Conservation (phyloP, 345 rosid species). For the Noccaea caerulescens region DNA sequence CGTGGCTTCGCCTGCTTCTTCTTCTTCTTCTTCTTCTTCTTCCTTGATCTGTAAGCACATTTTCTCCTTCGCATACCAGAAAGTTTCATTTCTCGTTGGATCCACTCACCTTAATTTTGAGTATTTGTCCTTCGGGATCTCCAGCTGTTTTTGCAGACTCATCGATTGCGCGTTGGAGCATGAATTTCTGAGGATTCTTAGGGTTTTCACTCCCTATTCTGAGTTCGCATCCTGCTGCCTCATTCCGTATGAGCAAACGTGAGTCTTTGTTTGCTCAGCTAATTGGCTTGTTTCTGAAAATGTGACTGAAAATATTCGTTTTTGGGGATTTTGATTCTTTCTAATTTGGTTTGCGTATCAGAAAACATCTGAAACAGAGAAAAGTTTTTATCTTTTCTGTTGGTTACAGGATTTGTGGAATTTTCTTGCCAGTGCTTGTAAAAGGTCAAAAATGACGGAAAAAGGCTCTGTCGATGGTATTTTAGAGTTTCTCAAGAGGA, state of each 20-base stretch:
- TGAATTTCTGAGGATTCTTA: conserved; percentile 23
- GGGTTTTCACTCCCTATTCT: too few relatives aligned
- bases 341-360: conserved; percentile 10
- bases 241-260: conserved; percentile 37
- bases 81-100: conserved; percentile 29
- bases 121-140: conserved; percentile 23
- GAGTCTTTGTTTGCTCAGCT: conserved; percentile 27
- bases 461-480: conserved; percentile 70
- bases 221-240: conserved; percentile 28
- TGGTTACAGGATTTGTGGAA: conserved; percentile 48
- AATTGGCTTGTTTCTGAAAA: conserved; percentile 27
- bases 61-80: conserved; percentile 21
- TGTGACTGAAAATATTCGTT: conserved; percentile 23
- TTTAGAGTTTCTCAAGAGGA: conserved; percentile 75
- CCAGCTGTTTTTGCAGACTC: conserved; percentile 25
- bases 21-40: conserved; percentile 28
- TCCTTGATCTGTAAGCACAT: conserved; percentile 45
- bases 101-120: conserved; percentile 14
- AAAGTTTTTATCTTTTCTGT: conserved; percentile 7
- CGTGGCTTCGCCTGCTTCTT: conserved; percentile 37
- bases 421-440: conserved; percentile 38
- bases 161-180: conserved; percentile 32
- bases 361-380: conserved; percentile 10
- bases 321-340: conserved; percentile 1
- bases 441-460: conserved; percentile 64